These are phyloP conservation scores for Neurospora hispaniola DNA, from an alignment of 495 filamentous ascomycete species.

Conservation along the genomic window DNA sequence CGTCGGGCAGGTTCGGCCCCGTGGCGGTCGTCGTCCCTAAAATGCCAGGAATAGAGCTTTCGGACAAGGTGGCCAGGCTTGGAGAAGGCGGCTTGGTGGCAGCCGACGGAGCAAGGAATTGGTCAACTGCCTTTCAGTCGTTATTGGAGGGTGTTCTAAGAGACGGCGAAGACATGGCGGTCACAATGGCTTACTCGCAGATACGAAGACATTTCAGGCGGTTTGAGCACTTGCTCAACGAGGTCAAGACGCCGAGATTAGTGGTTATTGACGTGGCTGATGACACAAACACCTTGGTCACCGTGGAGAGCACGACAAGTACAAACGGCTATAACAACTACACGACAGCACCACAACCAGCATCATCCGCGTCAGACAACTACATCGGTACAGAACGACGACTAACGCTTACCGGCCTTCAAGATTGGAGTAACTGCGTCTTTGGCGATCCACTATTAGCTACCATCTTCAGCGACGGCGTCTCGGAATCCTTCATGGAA, in stretches of 20 bases:
- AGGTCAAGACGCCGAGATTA: slow-evolving; percentile 25
- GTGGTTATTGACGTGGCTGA: slow-evolving; percentile 26
- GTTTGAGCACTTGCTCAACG: slow-evolving; percentile 28
- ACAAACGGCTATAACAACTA: neutral
- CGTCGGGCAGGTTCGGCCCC: slow-evolving; percentile 30
- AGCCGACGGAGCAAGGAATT: slow-evolving; percentile 19
- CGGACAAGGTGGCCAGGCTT: neutral
- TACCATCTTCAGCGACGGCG: slow-evolving; percentile 35
- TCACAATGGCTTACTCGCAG: slow-evolving; percentile 30
- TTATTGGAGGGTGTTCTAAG: slow-evolving; percentile 32
- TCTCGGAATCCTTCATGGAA: slow-evolving; percentile 33
- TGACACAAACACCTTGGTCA: slow-evolving; percentile 26
- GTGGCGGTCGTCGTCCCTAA: slow-evolving; percentile 20
- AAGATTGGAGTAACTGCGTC: slow-evolving; percentile 42
- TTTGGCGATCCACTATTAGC: slow-evolving; percentile 52
- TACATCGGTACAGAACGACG: neutral
- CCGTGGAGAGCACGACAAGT: slow-evolving; percentile 1
- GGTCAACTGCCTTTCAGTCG: slow-evolving; percentile 36
- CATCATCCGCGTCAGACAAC: neutral
- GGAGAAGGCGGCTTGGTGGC: neutral
- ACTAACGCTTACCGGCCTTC: slow-evolving; percentile 23
- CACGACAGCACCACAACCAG: neutral
- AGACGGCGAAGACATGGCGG: slow-evolving; percentile 37
- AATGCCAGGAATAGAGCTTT: neutral
- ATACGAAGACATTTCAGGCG: slow-evolving; percentile 29